Evolutionary conservation across 2,329 filamentous ascomycete genomes (phyloP).

Genomic region (Cadophora sp.): DNA sequence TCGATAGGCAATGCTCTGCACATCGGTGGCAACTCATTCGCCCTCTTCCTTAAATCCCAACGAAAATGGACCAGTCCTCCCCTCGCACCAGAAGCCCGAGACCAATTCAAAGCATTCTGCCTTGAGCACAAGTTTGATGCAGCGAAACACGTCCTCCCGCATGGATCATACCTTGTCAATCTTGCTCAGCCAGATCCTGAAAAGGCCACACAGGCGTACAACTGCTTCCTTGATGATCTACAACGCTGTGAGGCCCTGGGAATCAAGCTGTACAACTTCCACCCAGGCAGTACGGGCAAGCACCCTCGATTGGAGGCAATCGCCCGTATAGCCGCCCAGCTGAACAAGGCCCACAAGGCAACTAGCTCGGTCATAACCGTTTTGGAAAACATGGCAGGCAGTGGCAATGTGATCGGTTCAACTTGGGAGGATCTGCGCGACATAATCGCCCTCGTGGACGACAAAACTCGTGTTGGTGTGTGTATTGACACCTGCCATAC

Average conservation of each 20-base stretch:
- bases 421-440: slow-evolving; percentile 86
- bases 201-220: slow-evolving; percentile 87
- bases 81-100: slow-evolving; percentile 69
- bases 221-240: slow-evolving; percentile 86
- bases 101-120: slow-evolving; percentile 74
- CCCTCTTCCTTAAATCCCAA: slow-evolving; percentile 94
- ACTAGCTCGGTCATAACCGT: slow-evolving; percentile 81
- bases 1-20: slow-evolving; percentile 77
- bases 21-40: slow-evolving; percentile 92
- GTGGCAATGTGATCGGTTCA: slow-evolving; percentile 85
- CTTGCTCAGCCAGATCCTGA: slow-evolving; percentile 82
- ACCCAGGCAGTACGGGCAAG: slow-evolving; percentile 84
- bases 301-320: slow-evolving; percentile 73
- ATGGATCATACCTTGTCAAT: slow-evolving; percentile 97
- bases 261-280: slow-evolving; percentile 96
- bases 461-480: slow-evolving; percentile 86
- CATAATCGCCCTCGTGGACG: slow-evolving; percentile 79
- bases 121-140: slow-evolving; percentile 74
- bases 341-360: slow-evolving; percentile 82
- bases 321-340: slow-evolving; percentile 76
- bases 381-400: slow-evolving; percentile 94
- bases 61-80: slow-evolving; percentile 91
- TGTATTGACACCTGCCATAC: slow-evolving; percentile 97
- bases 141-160: slow-evolving; percentile 79
- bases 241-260: slow-evolving; percentile 83